Evolutionary conservation across 2,329 filamentous ascomycete species (phyloP), one percentile per base, ranked within the genome.

Genomic region (Xylariaceae sp.): DNA sequence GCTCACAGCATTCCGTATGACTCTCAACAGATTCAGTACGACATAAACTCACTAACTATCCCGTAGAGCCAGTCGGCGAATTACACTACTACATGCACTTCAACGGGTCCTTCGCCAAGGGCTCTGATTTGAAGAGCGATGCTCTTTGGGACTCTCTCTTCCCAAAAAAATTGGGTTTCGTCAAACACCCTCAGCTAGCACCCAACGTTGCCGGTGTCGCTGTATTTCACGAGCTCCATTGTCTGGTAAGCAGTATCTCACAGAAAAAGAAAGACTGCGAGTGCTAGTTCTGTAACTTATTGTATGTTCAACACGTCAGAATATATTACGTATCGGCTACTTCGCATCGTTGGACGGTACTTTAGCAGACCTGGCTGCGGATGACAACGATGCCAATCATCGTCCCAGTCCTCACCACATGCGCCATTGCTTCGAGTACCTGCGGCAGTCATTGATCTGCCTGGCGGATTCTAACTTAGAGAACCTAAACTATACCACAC

Each of bases 341-440:
- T 30, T 8, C 13, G 13, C 7, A 8, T 7, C 27, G 27, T 13
- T 30, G 7, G 27, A 30, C 8, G 13, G 27, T 13, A 7, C 27
- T 30, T 30, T 13, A 8, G 13, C 13, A 30, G 23, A 9, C 10
- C 37, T 41, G 15, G 37, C 7, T 13, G 13, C 27, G 13, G 13
- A 30, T 30, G n/a, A 7, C 15, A 24, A 16, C 5, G 11, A 33
- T 33, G 30, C 10, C 15, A 13, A 33, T 33, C 30, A 33, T 16
- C 30, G 15, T n/a, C 8, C 15, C 6, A 33, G 30, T n/a, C 42
- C 8, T 15, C 29, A 18, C 18, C 42, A 45, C 29, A 33, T 45
- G 4, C 42, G 42, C 23, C 42, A 45, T 23, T 45, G 42, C 42
- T 32, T 45, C n/a, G 42, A 45, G 4, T 45, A 45, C n/a, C 42